A percentile compares a stretch with the other conserved stretches of the same genome.
These are phyloP conservation scores for Pinus albicaulis DNA, from an alignment of 75 land plant species.

Conservation along the genomic window DNA sequence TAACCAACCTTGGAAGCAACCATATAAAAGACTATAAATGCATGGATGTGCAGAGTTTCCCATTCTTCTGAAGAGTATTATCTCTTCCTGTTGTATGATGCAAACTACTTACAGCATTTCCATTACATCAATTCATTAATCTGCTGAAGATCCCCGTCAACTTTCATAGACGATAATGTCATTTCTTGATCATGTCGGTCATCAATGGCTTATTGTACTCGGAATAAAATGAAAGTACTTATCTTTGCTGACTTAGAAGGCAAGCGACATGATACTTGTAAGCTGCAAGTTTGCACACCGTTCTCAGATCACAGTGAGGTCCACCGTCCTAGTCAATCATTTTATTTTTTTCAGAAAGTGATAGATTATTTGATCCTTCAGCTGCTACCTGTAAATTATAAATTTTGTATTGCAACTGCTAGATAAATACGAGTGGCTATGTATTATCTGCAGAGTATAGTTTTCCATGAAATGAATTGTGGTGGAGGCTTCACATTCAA, in stretches of 20 bases:
- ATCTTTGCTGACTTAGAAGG: neutral
- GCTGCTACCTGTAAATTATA: neutral
- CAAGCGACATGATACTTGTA: neutral
- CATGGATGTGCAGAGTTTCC: neutral
- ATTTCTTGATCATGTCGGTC: neutral
- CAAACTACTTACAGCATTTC: neutral
- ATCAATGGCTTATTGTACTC: neutral
- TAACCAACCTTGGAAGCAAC: neutral
- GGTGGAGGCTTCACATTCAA: neutral
- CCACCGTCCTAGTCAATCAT: neutral
- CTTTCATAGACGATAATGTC: neutral
- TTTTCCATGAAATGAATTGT: neutral
- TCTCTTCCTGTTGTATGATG: neutral
- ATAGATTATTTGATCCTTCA: neutral
- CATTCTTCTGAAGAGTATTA: neutral
- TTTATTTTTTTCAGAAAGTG: neutral
- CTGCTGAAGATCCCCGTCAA: neutral
- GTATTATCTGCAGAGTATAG: neutral
- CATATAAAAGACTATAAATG: neutral
- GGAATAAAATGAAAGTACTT: neutral
- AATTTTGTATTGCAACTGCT: conserved; percentile 1
- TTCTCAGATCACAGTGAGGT: neutral
- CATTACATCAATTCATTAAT: neutral
- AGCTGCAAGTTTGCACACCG: neutral
- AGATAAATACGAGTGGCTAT: neutral